phyloP scores from a whole-genome alignment of 768 basidiomycete species.

The Ramaria sp. region DNA sequence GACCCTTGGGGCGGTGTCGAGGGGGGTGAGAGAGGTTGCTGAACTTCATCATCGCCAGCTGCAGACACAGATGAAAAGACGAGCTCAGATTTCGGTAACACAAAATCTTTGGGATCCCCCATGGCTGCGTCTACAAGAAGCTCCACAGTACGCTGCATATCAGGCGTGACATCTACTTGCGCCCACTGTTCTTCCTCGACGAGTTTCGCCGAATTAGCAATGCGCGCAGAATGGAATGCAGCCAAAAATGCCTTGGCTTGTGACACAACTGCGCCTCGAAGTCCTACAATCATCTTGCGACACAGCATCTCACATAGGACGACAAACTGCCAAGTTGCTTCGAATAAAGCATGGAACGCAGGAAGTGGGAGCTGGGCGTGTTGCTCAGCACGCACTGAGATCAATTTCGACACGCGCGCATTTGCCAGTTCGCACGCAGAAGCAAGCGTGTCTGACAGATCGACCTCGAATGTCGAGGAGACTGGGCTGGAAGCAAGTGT shows the following conservation, averaged over 20 bases:
- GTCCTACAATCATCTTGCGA: conserved; percentile 83
- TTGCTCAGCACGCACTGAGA: conserved; percentile 66
- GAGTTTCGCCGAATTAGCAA: conserved; percentile 72
- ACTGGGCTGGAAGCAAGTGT: conserved; percentile 23
- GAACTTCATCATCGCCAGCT: neutral
- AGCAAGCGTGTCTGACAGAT: conserved; percentile 65
- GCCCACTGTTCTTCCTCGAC: conserved; percentile 97
- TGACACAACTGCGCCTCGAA: conserved; percentile 74
- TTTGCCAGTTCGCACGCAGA: conserved; percentile 82
- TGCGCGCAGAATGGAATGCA: conserved; percentile 70
- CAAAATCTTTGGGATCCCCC: conserved; percentile 63
- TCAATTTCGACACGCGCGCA: conserved; percentile 67
- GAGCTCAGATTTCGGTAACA: conserved; percentile 21
- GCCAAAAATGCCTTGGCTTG: conserved; percentile 85
- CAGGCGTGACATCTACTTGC: conserved; percentile 57
- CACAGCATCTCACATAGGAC: conserved; percentile 79
- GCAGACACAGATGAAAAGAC: neutral
- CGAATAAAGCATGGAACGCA: conserved; percentile 75
- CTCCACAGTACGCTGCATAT: conserved; percentile 61
- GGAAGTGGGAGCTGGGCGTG: conserved; percentile 62
- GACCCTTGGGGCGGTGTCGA: conserved; percentile 10
- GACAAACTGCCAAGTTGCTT: conserved; percentile 83
- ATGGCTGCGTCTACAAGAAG: conserved; percentile 75
- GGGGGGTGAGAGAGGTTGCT: conserved; percentile 17
- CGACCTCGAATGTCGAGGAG: conserved; percentile 40